These are phyloP conservation scores for Lentinula sp. DNA, from an alignment of 768 basidiomycete genomes.

Conservation along the genomic window DNA sequence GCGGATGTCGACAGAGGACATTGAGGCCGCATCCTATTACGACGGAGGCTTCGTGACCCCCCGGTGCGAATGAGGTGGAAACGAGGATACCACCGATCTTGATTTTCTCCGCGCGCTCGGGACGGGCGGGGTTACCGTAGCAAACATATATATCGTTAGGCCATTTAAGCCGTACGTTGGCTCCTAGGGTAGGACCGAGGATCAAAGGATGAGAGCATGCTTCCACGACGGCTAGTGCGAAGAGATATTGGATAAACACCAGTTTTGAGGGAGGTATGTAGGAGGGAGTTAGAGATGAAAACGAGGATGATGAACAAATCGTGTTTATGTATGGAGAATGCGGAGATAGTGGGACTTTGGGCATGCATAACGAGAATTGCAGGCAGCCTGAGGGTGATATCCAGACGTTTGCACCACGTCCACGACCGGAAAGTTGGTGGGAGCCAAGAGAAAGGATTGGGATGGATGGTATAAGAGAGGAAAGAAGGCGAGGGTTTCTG, in stretches of 20 bases:
- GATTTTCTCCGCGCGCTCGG: conserved; percentile 41
- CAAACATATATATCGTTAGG: conserved; percentile 92
- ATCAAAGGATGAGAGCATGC: conserved; percentile 61
- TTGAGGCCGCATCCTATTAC: conserved; percentile 66
- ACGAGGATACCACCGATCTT: conserved; percentile 94
- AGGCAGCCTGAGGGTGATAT: conserved; percentile 89
- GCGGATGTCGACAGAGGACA: conserved; percentile 71
- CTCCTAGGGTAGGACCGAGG: conserved; percentile 41
- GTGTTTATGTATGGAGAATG: conserved; percentile 32
- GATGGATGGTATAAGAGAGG: conserved; percentile 65
- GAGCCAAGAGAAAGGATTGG: conserved; percentile 68
- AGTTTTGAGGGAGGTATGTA: conserved; percentile 51
- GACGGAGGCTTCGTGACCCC: conserved; percentile 44
- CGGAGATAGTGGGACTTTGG: background rate
- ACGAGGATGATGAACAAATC: conserved; percentile 86
- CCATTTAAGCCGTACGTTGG: conserved; percentile 83
- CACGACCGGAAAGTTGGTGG: conserved; percentile 82
- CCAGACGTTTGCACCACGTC: conserved; percentile 88
- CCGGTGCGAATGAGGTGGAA: background rate
- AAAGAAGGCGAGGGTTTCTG: conserved; percentile 74
- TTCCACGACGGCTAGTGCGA: conserved; percentile 83
- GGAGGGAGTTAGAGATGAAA: conserved; percentile 77
- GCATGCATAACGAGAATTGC: conserved; percentile 63
- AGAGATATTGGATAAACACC: conserved; percentile 93
- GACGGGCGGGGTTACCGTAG: conserved; percentile 23